Percentiles rank a stretch among this genome's conserved stretches.
Evolutionary conservation across 2,329 filamentous ascomycete species (phyloP).

Genomic region (Cercospora sojina): DNA sequence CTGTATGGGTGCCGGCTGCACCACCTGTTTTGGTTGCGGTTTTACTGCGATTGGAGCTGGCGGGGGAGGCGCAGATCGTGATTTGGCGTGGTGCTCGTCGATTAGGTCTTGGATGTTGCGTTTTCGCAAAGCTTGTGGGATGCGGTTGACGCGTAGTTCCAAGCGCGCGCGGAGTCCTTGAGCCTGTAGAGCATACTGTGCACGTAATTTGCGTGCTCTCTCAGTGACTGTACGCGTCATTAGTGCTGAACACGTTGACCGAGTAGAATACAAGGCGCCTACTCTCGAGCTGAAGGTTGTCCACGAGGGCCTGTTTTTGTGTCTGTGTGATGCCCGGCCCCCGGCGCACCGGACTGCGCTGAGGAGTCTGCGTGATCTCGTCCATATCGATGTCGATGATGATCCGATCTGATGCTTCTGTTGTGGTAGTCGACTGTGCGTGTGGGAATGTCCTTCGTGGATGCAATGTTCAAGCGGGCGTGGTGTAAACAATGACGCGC

Average conservation of each 20-base stretch:
- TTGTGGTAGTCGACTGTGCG: not conserved
- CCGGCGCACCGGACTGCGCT: slow-evolving; percentile 28
- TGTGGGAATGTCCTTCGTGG: not conserved
- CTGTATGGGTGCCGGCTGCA: slow-evolving; percentile 13
- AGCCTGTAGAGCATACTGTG: slow-evolving; percentile 85
- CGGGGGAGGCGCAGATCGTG: slow-evolving; percentile 29
- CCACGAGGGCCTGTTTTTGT: slow-evolving; percentile 83
- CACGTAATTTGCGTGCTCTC: slow-evolving; percentile 79
- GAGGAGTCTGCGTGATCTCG: slow-evolving; percentile 23
- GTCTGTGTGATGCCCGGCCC: slow-evolving; percentile 40
- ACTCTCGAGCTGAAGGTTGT: slow-evolving; percentile 89
- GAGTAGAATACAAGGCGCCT: slow-evolving; percentile 32
- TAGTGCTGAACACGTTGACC: slow-evolving; percentile 18
- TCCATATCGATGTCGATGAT: slow-evolving; percentile 13
- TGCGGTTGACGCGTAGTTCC: slow-evolving; percentile 89
- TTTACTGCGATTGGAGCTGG: slow-evolving; percentile 22
- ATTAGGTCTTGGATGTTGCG: slow-evolving; percentile 80
- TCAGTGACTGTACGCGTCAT: slow-evolving; percentile 66
- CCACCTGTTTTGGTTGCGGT: slow-evolving; percentile 14
- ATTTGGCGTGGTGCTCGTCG: slow-evolving; percentile 48
- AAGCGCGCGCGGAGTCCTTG: slow-evolving; percentile 81
- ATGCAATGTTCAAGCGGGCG: not conserved
- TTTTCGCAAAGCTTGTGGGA: slow-evolving; percentile 75
- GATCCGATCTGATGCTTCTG: not conserved
- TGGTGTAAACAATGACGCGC: slow-evolving; percentile 12